phyloP scores from a whole-genome alignment of 2,329 filamentous ascomycete species.

The Proliferodiscus dingleyae region DNA sequence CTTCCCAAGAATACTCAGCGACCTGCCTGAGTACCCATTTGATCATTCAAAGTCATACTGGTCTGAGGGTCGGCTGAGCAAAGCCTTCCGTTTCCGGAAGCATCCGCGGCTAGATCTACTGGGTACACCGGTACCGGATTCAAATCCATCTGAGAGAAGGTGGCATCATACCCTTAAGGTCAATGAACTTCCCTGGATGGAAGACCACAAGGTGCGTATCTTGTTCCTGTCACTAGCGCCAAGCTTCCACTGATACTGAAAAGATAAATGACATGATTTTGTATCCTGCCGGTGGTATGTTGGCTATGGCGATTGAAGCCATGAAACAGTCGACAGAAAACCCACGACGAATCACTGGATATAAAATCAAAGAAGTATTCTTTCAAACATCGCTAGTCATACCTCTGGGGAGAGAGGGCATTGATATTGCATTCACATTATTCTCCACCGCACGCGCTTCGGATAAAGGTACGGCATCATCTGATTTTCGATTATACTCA shows the following conservation, averaged over 20 bases:
- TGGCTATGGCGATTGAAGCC: conserved; percentile 1
- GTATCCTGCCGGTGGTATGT: conserved; percentile 17
- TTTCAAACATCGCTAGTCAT: conserved; percentile 43
- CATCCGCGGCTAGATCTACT: conserved; percentile 45
- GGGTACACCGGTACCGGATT: conserved; percentile 29
- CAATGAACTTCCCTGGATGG: conserved; percentile 21
- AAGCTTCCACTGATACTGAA: neutral
- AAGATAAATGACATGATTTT: conserved; percentile 18
- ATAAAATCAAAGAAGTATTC: conserved; percentile 35
- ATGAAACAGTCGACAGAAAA: conserved; percentile 1
- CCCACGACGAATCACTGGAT: neutral
- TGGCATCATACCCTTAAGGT: conserved; percentile 29
- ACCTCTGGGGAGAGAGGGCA: conserved; percentile 19
- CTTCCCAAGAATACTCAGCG: neutral
- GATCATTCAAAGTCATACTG: conserved; percentile 4
- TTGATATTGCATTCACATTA: conserved; percentile 16
- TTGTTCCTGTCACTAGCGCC: neutral
- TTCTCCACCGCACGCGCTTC: neutral
- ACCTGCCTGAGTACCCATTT: conserved; percentile 8
- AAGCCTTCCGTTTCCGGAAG: conserved; percentile 26
- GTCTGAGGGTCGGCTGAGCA: neutral
- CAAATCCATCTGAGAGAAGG: conserved; percentile 1
- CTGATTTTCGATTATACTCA: neutral
- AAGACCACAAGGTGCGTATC: conserved; percentile 11
- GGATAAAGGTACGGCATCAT: neutral